phyloP scores from a whole-genome alignment of 2,329 filamentous ascomycete species.

The Sclerotinia trifoliorum region DNA sequence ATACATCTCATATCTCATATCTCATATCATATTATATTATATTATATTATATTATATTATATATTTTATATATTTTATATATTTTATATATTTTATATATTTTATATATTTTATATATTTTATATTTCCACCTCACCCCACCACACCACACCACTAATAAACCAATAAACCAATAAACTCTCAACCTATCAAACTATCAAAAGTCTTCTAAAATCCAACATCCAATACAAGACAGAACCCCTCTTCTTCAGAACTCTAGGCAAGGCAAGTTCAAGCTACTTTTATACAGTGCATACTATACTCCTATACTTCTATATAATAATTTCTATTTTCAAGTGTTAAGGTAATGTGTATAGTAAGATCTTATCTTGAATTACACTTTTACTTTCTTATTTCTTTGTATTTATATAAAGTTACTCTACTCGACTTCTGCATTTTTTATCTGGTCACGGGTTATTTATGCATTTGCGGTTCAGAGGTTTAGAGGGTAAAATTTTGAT shows the following conservation, averaged over 20 bases:
- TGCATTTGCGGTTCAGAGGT: constrained; percentile 16
- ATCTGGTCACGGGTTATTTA: too few relatives aligned
- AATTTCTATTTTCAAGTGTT: not conserved
- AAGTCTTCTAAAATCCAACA: not conserved
- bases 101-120: not conserved
- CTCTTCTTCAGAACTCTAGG: not conserved
- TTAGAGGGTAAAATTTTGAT: too few relatives aligned
- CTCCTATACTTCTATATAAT: not conserved
- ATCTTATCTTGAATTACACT: constrained; percentile 26
- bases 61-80: constrained; percentile 6
- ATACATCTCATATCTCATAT: too few relatives aligned
- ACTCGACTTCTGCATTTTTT: constrained; percentile 21
- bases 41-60: too few relatives aligned
- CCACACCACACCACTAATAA: not conserved
- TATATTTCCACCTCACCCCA: constrained; percentile 11
- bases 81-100: not conserved
- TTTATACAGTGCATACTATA: constrained; percentile 10
- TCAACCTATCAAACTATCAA: not conserved
- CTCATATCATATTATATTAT: too few relatives aligned
- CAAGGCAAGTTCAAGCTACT: constrained; percentile 1
- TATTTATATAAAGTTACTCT: constrained; percentile 21
- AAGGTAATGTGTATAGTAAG: constrained; percentile 25
- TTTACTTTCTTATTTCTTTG: constrained; percentile 24
- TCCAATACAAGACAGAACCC: not conserved
- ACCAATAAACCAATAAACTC: not conserved